Conservation (phyloP, 2,329 filamentous ascomycete species). For the Trichoderma cornu-damae region DNA sequence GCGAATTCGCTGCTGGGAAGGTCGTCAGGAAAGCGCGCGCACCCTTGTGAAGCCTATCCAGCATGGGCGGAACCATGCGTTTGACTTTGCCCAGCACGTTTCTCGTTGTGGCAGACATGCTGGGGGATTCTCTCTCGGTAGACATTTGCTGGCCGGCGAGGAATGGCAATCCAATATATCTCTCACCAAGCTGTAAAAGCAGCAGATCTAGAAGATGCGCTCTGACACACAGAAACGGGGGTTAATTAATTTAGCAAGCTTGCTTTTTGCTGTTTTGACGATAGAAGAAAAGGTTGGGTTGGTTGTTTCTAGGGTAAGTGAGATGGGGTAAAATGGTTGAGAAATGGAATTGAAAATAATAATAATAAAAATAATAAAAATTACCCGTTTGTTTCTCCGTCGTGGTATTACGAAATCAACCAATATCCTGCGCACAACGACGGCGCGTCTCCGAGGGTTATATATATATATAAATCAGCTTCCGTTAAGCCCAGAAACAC, state of each 20-base stretch:
- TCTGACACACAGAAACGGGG: not conserved
- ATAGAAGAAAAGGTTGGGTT: not conserved
- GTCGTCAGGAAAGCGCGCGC: constrained; percentile 23
- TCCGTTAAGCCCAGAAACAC: no score
- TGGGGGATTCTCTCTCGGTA: constrained; percentile 25
- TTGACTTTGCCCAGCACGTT: constrained; percentile 74
- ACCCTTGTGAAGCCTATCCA: constrained; percentile 96
- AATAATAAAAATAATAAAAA: no score
- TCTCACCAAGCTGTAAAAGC: not conserved
- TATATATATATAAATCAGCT: no score
- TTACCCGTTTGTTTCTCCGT: no score
- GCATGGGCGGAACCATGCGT: constrained; percentile 90
- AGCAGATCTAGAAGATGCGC: not conserved
- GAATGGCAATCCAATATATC: not conserved
- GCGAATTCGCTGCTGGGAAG: no score
- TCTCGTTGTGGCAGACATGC: constrained; percentile 66
- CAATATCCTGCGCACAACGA: no score
- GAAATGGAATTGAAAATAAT: not conserved
- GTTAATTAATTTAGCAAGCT: no score
- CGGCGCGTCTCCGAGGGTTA: no score
- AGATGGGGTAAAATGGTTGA: no score
- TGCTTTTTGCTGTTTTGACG: no score
- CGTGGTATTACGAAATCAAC: no score
- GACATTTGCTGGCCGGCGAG: constrained; percentile 23
- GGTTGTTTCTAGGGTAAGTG: constrained; percentile 2